These are phyloP conservation scores for Epichloe scottii DNA, from an alignment of 2,329 filamentous ascomycete genomes.

Conservation along the genomic window DNA sequence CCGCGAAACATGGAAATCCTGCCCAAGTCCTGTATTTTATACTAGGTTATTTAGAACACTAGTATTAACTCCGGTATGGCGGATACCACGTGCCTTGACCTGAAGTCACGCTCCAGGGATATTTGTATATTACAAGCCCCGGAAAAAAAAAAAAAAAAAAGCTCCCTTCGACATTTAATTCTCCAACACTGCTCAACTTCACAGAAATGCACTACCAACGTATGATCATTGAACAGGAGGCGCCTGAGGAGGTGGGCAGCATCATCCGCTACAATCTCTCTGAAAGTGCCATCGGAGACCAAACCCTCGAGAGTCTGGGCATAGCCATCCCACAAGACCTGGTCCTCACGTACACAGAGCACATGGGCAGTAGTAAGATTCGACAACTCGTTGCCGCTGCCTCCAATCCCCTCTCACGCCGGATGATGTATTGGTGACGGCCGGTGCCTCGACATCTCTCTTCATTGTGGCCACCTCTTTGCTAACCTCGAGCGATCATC, in stretches of 20 bases:
- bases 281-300: conserved; percentile 13
- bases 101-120: not conserved
- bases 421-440: conserved; percentile 13
- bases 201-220: conserved; percentile 13
- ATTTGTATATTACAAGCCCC: not conserved
- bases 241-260: conserved; percentile 13
- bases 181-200: not conserved
- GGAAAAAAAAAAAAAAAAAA: not conserved
- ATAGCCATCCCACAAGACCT: conserved; percentile 10
- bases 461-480: conserved; percentile 12
- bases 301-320: conserved; percentile 9
- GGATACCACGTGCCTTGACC: no score
- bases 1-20: no score
- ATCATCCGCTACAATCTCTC: conserved; percentile 14
- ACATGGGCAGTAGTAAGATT: conserved; percentile 9
- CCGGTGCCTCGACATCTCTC: conserved; percentile 11
- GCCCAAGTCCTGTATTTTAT: no score
- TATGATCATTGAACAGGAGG: conserved; percentile 15
- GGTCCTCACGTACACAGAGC: conserved; percentile 12
- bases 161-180: not conserved
- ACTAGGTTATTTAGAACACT: no score
- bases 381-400: conserved; percentile 7
- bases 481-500: conserved; percentile 7
- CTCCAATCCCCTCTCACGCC: conserved; percentile 3
- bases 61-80: no score